Percentiles rank a stretch among this genome's conserved stretches.
phyloP scores from a whole-genome alignment of 345 rosid species.

The Eucalyptus cladocalyx region DNA sequence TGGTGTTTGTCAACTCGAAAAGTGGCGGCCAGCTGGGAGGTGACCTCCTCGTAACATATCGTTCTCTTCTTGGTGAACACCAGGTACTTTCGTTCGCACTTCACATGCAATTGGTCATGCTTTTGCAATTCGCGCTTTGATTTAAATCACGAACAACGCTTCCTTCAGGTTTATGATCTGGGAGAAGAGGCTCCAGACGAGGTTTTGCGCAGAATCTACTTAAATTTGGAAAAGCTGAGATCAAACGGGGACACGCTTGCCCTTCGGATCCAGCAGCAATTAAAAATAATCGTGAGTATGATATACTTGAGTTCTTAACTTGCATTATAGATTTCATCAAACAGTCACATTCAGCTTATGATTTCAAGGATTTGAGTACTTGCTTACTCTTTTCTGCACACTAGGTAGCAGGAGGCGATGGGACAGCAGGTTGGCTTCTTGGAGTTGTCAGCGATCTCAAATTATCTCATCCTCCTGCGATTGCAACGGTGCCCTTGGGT shows the following conservation, averaged over 20 bases:
- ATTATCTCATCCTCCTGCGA: slow-evolving; percentile 76
- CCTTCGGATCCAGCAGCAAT: slow-evolving; percentile 22
- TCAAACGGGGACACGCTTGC: slow-evolving; percentile 29
- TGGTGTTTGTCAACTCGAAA: slow-evolving; percentile 79
- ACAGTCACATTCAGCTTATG: neutral
- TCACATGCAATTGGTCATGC: neutral
- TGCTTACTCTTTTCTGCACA: neutral
- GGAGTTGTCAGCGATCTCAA: slow-evolving; percentile 90
- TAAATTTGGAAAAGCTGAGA: slow-evolving; percentile 52
- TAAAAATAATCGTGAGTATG: slow-evolving; percentile 65
- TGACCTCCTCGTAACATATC: slow-evolving; percentile 56
- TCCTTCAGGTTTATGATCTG: slow-evolving; percentile 61
- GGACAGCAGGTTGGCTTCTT: slow-evolving; percentile 98
- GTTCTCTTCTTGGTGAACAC: slow-evolving; percentile 31
- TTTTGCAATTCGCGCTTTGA: neutral
- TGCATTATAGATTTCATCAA: neutral
- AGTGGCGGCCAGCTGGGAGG: slow-evolving; percentile 93
- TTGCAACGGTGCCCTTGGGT: slow-evolving; percentile 93
- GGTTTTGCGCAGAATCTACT: slow-evolving; percentile 42
- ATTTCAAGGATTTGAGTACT: neutral
- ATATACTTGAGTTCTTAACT: neutral
- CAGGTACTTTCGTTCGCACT: slow-evolving; percentile 28
- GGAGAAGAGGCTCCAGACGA: slow-evolving; percentile 58
- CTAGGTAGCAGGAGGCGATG: slow-evolving; percentile 98
- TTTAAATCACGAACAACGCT: neutral